These are phyloP conservation scores for Begonia loranthoides DNA, from an alignment of 306 rosid genomes.

Conservation along the genomic window DNA sequence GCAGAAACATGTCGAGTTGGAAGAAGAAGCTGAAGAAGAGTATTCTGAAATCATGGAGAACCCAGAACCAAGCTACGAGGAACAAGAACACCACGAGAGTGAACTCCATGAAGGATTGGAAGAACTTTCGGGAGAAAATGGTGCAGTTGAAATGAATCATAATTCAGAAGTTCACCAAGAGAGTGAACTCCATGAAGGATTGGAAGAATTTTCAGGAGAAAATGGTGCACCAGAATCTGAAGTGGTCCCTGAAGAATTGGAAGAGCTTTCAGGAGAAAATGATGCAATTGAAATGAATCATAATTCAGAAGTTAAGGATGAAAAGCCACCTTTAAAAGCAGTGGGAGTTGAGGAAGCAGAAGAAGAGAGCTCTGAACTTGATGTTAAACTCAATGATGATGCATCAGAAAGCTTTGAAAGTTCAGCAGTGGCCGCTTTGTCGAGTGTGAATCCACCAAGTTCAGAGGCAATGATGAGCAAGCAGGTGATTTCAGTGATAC, in stretches of 20 bases:
- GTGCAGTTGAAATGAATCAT: background rate
- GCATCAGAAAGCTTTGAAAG: conserved; percentile 3
- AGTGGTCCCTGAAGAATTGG: too few relatives aligned
- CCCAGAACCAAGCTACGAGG: conserved; percentile 3
- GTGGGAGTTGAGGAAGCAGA: background rate
- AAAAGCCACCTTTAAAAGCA: too few relatives aligned
- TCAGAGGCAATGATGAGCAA: background rate
- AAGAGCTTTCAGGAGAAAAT: background rate
- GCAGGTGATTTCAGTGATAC: conserved; percentile 18
- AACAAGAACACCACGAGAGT: conserved; percentile 2
- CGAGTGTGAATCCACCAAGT: background rate
- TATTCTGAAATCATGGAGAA: too few relatives aligned
- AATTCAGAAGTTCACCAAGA: conserved; percentile 1
- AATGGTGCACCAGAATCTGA: too few relatives aligned
- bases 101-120: conserved; percentile 1
- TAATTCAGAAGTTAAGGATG: too few relatives aligned
- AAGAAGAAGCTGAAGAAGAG: background rate
- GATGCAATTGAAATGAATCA: background rate
- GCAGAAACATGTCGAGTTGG: background rate
- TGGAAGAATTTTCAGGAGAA: background rate
- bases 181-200: too few relatives aligned
- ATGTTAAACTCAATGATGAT: background rate
- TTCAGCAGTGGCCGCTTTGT: background rate
- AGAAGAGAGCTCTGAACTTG: conserved; percentile 1
- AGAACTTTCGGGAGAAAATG: background rate